A percentile compares a stretch with the other conserved stretches of the same genome.
phyloP scores from a whole-genome alignment of 768 basidiomycete genomes.

The Hygrophorus russula region DNA sequence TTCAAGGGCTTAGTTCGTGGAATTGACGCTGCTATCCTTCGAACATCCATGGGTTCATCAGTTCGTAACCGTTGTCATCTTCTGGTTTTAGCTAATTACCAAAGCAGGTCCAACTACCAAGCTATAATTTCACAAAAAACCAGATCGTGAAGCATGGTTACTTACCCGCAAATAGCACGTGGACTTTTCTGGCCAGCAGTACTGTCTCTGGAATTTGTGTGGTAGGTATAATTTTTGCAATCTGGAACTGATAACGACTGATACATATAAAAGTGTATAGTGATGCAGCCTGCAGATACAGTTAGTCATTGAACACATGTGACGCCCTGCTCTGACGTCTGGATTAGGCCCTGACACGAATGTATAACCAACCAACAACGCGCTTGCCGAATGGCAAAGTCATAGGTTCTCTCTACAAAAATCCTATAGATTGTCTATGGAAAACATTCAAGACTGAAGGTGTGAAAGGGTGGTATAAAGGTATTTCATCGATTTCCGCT shows the following conservation, averaged over 20 bases:
- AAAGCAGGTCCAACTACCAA: conserved; percentile 79
- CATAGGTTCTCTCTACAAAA: conserved; percentile 74
- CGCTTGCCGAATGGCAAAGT: conserved; percentile 57
- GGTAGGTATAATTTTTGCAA: conserved; percentile 33
- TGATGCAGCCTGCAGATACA: conserved; percentile 94
- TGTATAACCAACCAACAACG: conserved; percentile 92
- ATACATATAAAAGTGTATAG: conserved; percentile 46
- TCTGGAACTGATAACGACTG: background rate
- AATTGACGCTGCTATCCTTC: conserved; percentile 84
- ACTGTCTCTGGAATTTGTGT: conserved; percentile 87
- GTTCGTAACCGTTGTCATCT: conserved; percentile 22
- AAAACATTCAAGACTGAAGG: conserved; percentile 92
- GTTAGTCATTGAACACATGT: conserved; percentile 18
- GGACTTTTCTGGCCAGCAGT: conserved; percentile 84
- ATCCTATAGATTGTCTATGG: conserved; percentile 93
- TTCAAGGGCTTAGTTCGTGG: conserved; percentile 77
- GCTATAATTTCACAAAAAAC: conserved; percentile 89
- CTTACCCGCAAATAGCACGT: conserved; percentile 64
- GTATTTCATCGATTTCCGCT: conserved; percentile 20
- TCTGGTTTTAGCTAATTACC: background rate
- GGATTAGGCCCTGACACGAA: conserved; percentile 69
- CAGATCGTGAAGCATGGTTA: conserved; percentile 60
- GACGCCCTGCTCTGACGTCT: conserved; percentile 2
- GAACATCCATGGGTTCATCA: conserved; percentile 92
- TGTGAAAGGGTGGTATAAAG: conserved; percentile 92